These are phyloP conservation scores for Hirsutella thompsonii DNA, from an alignment of 2,329 filamentous ascomycete species.

Conservation along the genomic window DNA sequence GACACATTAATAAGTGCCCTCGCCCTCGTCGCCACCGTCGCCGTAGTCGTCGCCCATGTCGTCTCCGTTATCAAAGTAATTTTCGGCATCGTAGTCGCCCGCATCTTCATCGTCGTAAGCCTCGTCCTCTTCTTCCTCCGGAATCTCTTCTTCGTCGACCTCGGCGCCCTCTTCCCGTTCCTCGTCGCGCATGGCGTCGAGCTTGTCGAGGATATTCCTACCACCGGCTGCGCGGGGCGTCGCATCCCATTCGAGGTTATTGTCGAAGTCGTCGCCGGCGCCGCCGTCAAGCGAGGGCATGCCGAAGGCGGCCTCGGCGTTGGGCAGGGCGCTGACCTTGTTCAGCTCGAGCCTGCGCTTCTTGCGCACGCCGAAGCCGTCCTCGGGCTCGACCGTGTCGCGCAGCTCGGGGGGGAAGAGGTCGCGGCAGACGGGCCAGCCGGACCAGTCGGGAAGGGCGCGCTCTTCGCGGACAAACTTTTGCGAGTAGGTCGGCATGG, in stretches of 20 bases:
- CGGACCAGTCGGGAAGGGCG: slow-evolving; percentile 39
- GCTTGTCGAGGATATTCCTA: slow-evolving; percentile 27
- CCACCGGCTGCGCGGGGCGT: no score
- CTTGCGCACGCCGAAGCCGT: slow-evolving; percentile 21
- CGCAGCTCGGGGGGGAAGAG: slow-evolving; percentile 45
- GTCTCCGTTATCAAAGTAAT: slow-evolving; percentile 46
- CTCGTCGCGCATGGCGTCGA: slow-evolving; percentile 35
- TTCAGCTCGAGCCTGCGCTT: slow-evolving; percentile 33
- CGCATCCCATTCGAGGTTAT: slow-evolving; percentile 8
- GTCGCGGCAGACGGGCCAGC: slow-evolving; percentile 34
- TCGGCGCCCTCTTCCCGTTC: slow-evolving; percentile 35
- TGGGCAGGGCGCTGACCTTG: slow-evolving; percentile 32
- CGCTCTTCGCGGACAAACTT: slow-evolving; percentile 38
- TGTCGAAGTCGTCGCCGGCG: slow-evolving; percentile 7
- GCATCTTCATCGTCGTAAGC: slow-evolving; percentile 44
- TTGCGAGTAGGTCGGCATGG: slow-evolving; percentile 44
- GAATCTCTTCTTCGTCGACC: slow-evolving; percentile 33
- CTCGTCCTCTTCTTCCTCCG: slow-evolving; percentile 34
- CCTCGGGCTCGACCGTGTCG: slow-evolving; percentile 35
- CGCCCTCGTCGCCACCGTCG: slow-evolving; percentile 37
- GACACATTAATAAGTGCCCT: slow-evolving; percentile 21
- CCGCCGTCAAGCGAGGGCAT: slow-evolving; percentile 15
- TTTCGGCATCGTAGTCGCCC: slow-evolving; percentile 48
- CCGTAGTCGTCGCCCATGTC: slow-evolving; percentile 39
- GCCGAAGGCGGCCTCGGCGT: slow-evolving; percentile 37